phyloP scores from a whole-genome alignment of 1,139 yeast genomes.

The Trichomonascaceae sp. region DNA sequence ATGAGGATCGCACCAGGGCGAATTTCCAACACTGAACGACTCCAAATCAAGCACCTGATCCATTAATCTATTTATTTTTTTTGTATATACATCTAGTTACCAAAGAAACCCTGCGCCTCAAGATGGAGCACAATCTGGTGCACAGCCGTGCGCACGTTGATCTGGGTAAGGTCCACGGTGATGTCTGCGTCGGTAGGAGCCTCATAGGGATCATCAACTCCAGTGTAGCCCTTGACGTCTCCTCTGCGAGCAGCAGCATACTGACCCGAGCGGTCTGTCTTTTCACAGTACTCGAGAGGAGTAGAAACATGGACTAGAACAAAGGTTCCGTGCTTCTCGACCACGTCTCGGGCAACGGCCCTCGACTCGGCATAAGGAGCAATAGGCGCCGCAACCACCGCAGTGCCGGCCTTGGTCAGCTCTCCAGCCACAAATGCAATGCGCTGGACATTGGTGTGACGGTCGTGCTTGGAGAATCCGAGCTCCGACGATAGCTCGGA shows the following conservation, averaged over 20 bases:
- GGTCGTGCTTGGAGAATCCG: constrained; percentile 30
- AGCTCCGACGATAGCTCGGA: constrained; percentile 31
- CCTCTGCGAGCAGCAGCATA: constrained; percentile 33
- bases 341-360: constrained; percentile 27
- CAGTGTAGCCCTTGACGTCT: constrained; percentile 35
- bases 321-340: constrained; percentile 34
- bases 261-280: constrained; percentile 37
- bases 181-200: constrained; percentile 40
- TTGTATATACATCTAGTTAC: constrained; percentile 16
- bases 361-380: constrained; percentile 33
- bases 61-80: neutral
- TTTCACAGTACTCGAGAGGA: constrained; percentile 32
- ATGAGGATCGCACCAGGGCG: constrained; percentile 20
- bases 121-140: constrained; percentile 57
- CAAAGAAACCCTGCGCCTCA: constrained; percentile 70
- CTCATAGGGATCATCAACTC: constrained; percentile 36
- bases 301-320: constrained; percentile 39
- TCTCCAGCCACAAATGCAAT: constrained; percentile 61
- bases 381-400: constrained; percentile 61
- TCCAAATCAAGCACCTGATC: neutral
- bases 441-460: constrained; percentile 30
- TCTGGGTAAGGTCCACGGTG: constrained; percentile 37
- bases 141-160: constrained; percentile 47
- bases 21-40: too few relatives aligned
- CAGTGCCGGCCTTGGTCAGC: constrained; percentile 80